These are phyloP conservation scores for Monosporozyma siamensis DNA, from an alignment of 805 yeast species.

Conservation along the genomic window DNA sequence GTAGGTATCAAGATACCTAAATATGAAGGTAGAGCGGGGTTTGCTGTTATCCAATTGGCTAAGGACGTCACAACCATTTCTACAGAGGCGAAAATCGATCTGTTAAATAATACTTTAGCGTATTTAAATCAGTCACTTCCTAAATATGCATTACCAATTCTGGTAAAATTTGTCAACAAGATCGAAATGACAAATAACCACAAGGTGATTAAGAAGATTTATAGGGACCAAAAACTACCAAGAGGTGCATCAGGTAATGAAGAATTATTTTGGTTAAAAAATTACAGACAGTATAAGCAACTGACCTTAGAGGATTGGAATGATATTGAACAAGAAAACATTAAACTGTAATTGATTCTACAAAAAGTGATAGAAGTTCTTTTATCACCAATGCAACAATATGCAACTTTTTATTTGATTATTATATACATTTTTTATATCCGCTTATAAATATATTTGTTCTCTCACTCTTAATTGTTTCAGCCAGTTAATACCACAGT, in stretches of 20 bases:
- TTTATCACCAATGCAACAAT: background rate
- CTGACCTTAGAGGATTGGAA: slow-evolving; percentile 53
- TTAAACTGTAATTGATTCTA: slow-evolving; percentile 14
- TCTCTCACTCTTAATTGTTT: too few relatives aligned
- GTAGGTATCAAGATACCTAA: slow-evolving; percentile 79
- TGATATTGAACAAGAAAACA: slow-evolving; percentile 22
- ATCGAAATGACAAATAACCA: slow-evolving; percentile 71
- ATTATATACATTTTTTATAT: too few relatives aligned
- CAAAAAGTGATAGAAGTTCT: background rate
- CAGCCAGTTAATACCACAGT: too few relatives aligned
- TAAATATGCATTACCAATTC: slow-evolving; percentile 76
- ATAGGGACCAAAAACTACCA: slow-evolving; percentile 61
- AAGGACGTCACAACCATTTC: slow-evolving; percentile 18
- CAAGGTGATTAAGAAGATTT: slow-evolving; percentile 63
- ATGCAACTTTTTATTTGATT: too few relatives aligned
- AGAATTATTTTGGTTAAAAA: slow-evolving; percentile 60
- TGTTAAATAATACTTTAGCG: slow-evolving; percentile 34
- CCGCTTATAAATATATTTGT: too few relatives aligned
- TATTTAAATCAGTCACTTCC: slow-evolving; percentile 46
- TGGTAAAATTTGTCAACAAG: slow-evolving; percentile 54
- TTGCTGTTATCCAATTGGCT: slow-evolving; percentile 59
- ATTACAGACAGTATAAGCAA: slow-evolving; percentile 39
- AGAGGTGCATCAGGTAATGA: slow-evolving; percentile 54
- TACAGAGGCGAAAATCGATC: slow-evolving; percentile 16
- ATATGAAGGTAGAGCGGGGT: slow-evolving; percentile 94